These are phyloP conservation scores for Penicillium antarcticum DNA, from an alignment of 495 filamentous ascomycete genomes.

Conservation along the genomic window DNA sequence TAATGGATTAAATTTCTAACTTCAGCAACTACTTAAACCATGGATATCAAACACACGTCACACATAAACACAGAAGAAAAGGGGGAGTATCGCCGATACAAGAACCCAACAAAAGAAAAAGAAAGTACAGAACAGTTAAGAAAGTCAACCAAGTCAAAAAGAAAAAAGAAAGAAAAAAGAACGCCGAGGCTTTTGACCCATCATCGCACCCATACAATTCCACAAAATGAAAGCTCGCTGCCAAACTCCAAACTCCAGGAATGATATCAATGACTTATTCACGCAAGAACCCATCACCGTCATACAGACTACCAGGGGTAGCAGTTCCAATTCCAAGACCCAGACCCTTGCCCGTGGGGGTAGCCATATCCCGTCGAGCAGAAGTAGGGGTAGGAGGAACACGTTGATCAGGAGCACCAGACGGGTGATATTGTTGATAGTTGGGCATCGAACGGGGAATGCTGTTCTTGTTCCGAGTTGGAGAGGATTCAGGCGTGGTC, in stretches of 20 bases:
- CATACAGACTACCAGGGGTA: constrained; percentile 47
- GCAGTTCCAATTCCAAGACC: constrained; percentile 33
- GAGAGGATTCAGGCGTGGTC: constrained; percentile 12
- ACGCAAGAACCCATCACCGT: constrained; percentile 46
- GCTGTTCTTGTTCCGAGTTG: constrained; percentile 2
- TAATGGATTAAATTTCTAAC: constrained; percentile 8
- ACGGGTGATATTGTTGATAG: constrained; percentile 10
- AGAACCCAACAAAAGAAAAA: constrained; percentile 2
- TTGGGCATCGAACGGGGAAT: constrained; percentile 11
- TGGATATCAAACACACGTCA: constrained; percentile 18
- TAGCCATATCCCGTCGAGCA: constrained; percentile 23
- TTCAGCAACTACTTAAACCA: constrained; percentile 16
- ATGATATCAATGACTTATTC: constrained; percentile 25
- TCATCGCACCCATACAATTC: constrained; percentile 3
- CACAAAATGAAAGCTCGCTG: constrained; percentile 1
- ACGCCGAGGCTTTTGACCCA: constrained; percentile 17
- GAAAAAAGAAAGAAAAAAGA: constrained; percentile 10
- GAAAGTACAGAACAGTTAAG: neutral
- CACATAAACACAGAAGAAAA: constrained; percentile 4
- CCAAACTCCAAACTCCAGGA: neutral
- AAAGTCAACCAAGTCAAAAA: neutral
- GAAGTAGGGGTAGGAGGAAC: constrained; percentile 15
- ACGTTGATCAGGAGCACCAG: constrained; percentile 11
- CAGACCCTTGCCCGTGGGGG: constrained; percentile 30
- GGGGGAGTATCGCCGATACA: neutral